Base-by-base conservation (phyloP, 192 early-diverging fungal genomes). In the Kappamyces sp. region DNA sequence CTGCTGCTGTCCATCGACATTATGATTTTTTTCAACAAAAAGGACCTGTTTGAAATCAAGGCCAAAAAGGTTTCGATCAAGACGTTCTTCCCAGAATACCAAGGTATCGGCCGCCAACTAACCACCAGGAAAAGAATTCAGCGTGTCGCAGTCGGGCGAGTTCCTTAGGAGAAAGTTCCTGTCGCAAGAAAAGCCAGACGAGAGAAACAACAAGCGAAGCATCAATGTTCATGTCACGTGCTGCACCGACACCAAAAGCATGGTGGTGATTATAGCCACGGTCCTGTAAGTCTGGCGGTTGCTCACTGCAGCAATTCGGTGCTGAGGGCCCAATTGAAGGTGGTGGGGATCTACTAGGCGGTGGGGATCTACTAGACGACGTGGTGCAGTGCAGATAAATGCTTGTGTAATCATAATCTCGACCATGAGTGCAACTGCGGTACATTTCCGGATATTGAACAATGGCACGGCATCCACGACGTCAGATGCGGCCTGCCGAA, bases 21-120 rank as follows among this genome's bases (percentile, higher is more conserved):
- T 36, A 73, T 79, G 2, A 38, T 79, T 6, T 75, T 79, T 38
- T 55, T 79, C 57, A 79, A 79, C 68, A 79, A 79, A 52, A 64
- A 64, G 40, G 77, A 79, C 49, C 48, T 79, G 37, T 75, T 77
- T 46, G 65, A 71, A 58, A 58, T 67, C 52, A 75, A 75, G 60
- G 37, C 74, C 8, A 32, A 64, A 48, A 59, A 59, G 32, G 70
- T 60, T n/a, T 57, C 66, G 8, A 66, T 80, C 8, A 50, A 43
- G 15, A 53, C 66, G 38, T 71, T 62, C 51, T 78, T 76, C 54
- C 73, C 78, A 13, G 70, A 80, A 35, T 77, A 63, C 62, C 46
- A 55, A 48, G 73, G 75, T 77, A 23, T 23, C 23, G 23, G 23
- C 15, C 40, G 58, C 23, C 23, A 23, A 23, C 23, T 23, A 23